These are phyloP conservation scores for Heliosperma pusillum DNA, from an alignment of 148 eudicot genomes.

Conservation along the genomic window DNA sequence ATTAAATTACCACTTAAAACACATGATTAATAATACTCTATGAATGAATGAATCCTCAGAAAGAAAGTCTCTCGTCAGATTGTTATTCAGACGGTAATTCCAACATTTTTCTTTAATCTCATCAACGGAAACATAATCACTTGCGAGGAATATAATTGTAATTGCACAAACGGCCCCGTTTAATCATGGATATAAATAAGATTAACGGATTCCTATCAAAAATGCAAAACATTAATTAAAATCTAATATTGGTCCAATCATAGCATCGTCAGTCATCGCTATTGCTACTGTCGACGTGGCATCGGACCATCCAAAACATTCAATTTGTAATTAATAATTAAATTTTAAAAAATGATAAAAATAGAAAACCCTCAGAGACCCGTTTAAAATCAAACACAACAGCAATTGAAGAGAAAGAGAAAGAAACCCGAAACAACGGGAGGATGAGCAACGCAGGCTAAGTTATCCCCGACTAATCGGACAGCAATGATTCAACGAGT, in stretches of 20 bases:
- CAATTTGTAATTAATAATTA: too few relatives aligned
- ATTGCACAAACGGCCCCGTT: slow-evolving; percentile 73
- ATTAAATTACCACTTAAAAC: too few relatives aligned
- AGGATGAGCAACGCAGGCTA: neutral
- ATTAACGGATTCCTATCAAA: slow-evolving; percentile 66
- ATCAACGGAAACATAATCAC: slow-evolving; percentile 33
- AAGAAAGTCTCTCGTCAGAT: slow-evolving; percentile 46
- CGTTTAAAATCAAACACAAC: slow-evolving; percentile 69
- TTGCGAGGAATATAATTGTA: slow-evolving; percentile 31
- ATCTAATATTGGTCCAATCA: slow-evolving; percentile 55
- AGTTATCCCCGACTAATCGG: slow-evolving; percentile 36
- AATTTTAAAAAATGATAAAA: neutral
- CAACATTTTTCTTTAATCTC: slow-evolving; percentile 34
- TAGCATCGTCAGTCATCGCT: slow-evolving; percentile 66
- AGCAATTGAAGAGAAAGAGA: slow-evolving; percentile 17
- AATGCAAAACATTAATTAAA: slow-evolving; percentile 40
- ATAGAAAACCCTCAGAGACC: slow-evolving; percentile 64
- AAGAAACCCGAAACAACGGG: slow-evolving; percentile 2
- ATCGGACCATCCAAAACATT: too few relatives aligned
- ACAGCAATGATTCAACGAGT: slow-evolving; percentile 5
- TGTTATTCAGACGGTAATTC: slow-evolving; percentile 64
- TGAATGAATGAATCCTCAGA: slow-evolving; percentile 43
- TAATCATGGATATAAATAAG: slow-evolving; percentile 32
- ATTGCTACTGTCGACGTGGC: slow-evolving; percentile 79
- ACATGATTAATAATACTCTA: neutral